Evolutionary conservation across 129 eudicot species (phyloP).

Genomic region (sunflower (Helianthus annuus)): HanXRQr2.0-SUNRISE NC_035437.2:177586066-177586565

Average conservation of each 20-base stretch:
- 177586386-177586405: not conserved
- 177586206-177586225: not conserved
- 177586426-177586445: not conserved
- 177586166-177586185: not conserved
- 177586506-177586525: not conserved
- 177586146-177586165: not conserved
- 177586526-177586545: not conserved
- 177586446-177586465: not conserved
- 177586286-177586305: conserved; percentile 72
- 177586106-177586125: conserved; percentile 6
- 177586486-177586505: not conserved
- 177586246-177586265: conserved; percentile 8
- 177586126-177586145: not conserved
- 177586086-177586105: conserved; percentile 52
- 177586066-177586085: conserved; percentile 15
- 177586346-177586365: conserved; percentile 62
- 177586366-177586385: conserved; percentile 49
- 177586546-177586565: not conserved
- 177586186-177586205: not conserved
- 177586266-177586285: conserved; percentile 72
- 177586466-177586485: not conserved
- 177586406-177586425: not conserved
- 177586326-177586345: conserved; percentile 76
- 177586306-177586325: conserved; percentile 72
- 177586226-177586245: not conserved